Base-by-base conservation (phyloP, 441 rosid genomes). In the Corymbia citriodora region DNA sequence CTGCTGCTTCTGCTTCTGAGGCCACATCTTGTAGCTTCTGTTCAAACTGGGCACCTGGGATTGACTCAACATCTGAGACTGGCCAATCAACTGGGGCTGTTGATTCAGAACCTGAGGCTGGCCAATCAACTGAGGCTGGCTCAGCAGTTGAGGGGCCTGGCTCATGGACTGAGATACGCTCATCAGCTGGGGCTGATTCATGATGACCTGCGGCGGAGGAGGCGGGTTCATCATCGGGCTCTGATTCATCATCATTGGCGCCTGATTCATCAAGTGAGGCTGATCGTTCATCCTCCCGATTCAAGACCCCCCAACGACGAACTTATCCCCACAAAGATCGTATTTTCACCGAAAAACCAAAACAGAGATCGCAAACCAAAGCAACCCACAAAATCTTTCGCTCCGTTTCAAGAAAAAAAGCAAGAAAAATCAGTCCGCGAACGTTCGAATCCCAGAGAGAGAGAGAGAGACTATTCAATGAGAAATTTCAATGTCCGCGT, bases 21-120 rank as follows among this genome's bases (percentile, higher is more conserved):
- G 93, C 97, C 96, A 94, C 27, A 93, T 93, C 90, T 93, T 95
- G 91, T 92, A 95, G 90, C 92, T 92, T 19, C 95, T 93, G 90
- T 91, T 94, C 94, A 95, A 87, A 95, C 92, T 91, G 87, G 92
- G 74, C 79, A 94, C 90, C 89, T 59, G 91, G 50, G 91, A 23
- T 89, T 92, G 95, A 57, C 90, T 92, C 95, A 95, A 88, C 86
- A 88, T 85, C 85, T 88, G 91, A 19, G 91, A 74, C 52, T 83
- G 90, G 59, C 87, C 79, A 36, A 70, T 70, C 79, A 70, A 18
- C 79, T 70, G 79, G 79, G 79, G 4, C 45, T 70, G 79, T 19
- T 70, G 79, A 70, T 33, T 91, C 89, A 93, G 89, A 45, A 90
- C 82, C 88, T 92, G 94, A 45, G 79, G 79, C 45, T 70, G 85